These are phyloP conservation scores for Nidula niveotomentosa DNA, from an alignment of 1,284 basidiomycete species.

Conservation along the genomic window DNA sequence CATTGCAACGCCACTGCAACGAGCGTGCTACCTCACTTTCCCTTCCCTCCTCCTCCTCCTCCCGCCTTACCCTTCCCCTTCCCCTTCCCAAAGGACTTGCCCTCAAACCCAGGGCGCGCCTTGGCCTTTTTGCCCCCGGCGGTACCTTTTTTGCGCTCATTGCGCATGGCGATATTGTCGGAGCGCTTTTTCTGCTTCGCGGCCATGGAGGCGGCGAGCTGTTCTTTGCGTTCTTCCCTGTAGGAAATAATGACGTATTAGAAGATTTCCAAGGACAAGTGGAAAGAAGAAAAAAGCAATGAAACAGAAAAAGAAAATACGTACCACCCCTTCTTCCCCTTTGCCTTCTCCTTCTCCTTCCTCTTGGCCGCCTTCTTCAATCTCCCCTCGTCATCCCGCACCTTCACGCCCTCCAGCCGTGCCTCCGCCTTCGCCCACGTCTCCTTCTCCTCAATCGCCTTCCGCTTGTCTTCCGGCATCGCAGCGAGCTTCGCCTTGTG, in stretches of 20 bases:
- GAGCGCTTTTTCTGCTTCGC: slow-evolving; percentile 85
- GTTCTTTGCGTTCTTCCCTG: slow-evolving; percentile 86
- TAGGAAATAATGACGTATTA: too few relatives aligned
- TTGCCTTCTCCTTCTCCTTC: slow-evolving; percentile 82
- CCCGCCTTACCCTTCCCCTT: slow-evolving; percentile 28
- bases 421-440: slow-evolving; percentile 88
- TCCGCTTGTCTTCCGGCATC: slow-evolving; percentile 79
- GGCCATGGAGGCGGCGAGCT: slow-evolving; percentile 70
- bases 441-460: slow-evolving; percentile 74
- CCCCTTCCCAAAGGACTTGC: slow-evolving; percentile 63
- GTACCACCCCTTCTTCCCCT: slow-evolving; percentile 84
- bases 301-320: slow-evolving; percentile 24
- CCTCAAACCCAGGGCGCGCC: slow-evolving; percentile 80
- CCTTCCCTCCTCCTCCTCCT: too few relatives aligned
- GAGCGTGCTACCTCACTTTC: too few relatives aligned
- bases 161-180: slow-evolving; percentile 84
- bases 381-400: slow-evolving; percentile 78
- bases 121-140: slow-evolving; percentile 55
- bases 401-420: slow-evolving; percentile 83
- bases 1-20: too few relatives aligned
- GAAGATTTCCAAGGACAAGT: too few relatives aligned
- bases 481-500: slow-evolving; percentile 66
- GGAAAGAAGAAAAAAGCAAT: slow-evolving; percentile 16
- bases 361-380: slow-evolving; percentile 90
- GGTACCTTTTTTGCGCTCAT: slow-evolving; percentile 72